Evolutionary conservation across 495 filamentous ascomycete genomes (phyloP), one percentile per base, ranked within the genome.

Genomic region (Aspergillus conjunctus): DNA sequence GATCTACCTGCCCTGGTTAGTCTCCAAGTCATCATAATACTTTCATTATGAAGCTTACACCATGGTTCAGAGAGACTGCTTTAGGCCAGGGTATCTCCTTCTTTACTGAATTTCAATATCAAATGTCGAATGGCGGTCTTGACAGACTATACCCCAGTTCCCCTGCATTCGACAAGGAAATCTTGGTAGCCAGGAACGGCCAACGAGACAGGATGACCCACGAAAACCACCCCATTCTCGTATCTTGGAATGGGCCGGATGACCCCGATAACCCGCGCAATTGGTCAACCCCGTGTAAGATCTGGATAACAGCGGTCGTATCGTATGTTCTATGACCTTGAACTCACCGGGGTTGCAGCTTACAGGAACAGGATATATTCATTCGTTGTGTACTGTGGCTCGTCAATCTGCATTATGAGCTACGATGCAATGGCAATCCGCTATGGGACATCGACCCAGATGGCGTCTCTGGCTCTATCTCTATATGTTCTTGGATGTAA

Each of bases 221-320:
- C 11, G 37, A 41, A 41, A 41, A 41, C 4, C 18, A 43, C 21
- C 17, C 60, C 44, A 80, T 77, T 48, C 71, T 85, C 0, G 80
- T 83, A n/a, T 78, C 83, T 55, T 85, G 83, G 83, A 83, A 84
- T 61, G 76, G 72, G 43, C 77, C 79, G 5, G 75, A 81, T 39
- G 83, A 85, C 62, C 63, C 71, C 9, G 81, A 73, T 5, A 84
- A 86, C 52, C 83, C 83, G 3, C 78, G 83, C 43, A 85, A 85
- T 52, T 86, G 83, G 83, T 73, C 76, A 7, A 7, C 12, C 3
- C 68, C 67, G 39, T 32, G 46, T 9, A 69, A 68, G 52, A 66
- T 66, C 37, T 4, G 37, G 37, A n/a, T 41, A 5, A 41, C 9
- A 6, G 64, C 59, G 5, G 41, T 72, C 1, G 41, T 74, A 12